Base-by-base conservation (phyloP, 495 filamentous ascomycete genomes). In the Aspergillus panamensis region DNA sequence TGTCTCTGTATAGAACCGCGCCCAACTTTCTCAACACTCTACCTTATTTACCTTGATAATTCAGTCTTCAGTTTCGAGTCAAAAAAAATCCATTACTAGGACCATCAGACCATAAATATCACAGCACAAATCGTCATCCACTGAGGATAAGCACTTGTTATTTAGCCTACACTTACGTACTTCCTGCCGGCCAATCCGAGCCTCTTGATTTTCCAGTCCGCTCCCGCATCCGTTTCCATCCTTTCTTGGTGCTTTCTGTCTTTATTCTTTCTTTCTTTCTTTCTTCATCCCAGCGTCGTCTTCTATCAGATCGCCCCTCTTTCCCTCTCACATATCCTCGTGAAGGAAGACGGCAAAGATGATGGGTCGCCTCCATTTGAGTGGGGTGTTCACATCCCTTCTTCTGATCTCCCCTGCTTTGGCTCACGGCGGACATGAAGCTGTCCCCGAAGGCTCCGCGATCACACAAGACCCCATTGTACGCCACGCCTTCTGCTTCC, bases 391-490 rank as follows among this genome's bases (percentile, higher is more conserved):
- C 55, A 63, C 66, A 30, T 55, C 71, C 50, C 61, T 72, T 33
- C 62, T 70, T n/a, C 54, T 80, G 10, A 58, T 64, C 35, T 61
- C 66, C 13, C 51, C 73, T 16, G 77, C 59, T 10, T 58, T 67
- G 14, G 87, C 82, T 54, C 91, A 96, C 69, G 91, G 91, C 53
- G 90, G 90, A 76, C 81, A 91, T 69, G 82, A 79, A 59, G 80
- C 83, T 43, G 82, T 98, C 57, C 83, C 84, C 44, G 88, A 94
- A 62, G 93, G 92, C 52, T 66, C 84, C 55, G 74, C 79, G 29
- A 75, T 94, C 61, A 94, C 90, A n/a, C 66, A 73, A 14, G 92
- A 98, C 33, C 93, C 94, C 0, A 84, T 98, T 62, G 92, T 93
- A 84, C 54, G 52, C 47, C 45, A 39, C 50, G 16, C 33, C 45